Conservation (phyloP, 2,329 filamentous ascomycete species). For the Huntiella abstrusa region DNA sequence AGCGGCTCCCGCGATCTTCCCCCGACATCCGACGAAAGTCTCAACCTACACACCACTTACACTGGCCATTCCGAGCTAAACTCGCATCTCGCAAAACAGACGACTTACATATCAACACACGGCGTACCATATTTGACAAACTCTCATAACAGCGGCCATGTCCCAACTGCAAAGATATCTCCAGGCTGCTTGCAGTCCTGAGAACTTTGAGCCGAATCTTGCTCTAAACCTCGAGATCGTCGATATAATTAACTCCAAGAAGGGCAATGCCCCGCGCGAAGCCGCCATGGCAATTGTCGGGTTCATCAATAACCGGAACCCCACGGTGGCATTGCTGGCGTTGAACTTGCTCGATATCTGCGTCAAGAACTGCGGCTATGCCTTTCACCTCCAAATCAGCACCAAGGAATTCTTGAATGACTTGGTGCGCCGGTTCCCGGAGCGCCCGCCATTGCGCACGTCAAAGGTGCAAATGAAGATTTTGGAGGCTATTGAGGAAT, state of each 20-base stretch:
- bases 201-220: slow-evolving; percentile 96
- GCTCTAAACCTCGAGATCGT: slow-evolving; percentile 91
- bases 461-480: slow-evolving; percentile 83
- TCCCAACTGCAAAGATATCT: slow-evolving; percentile 91
- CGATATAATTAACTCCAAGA: slow-evolving; percentile 93
- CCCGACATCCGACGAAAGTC: too few species aligned
- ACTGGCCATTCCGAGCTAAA: too few species aligned
- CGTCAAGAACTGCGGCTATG: slow-evolving; percentile 98
- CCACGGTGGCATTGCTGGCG: slow-evolving; percentile 80
- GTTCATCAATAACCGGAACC: slow-evolving; percentile 92
- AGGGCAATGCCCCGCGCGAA: slow-evolving; percentile 87
- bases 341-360: slow-evolving; percentile 91
- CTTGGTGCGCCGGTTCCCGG: slow-evolving; percentile 85
- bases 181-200: slow-evolving; percentile 84
- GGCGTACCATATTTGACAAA: too few species aligned
- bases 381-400: slow-evolving; percentile 94
- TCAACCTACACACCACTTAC: too few species aligned
- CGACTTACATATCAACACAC: too few species aligned
- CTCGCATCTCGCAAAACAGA: too few species aligned
- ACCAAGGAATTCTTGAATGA: slow-evolving; percentile 99
- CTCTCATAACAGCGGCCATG: slow-evolving; percentile 19
- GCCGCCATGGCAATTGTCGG: slow-evolving; percentile 82
- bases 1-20: too few species aligned
- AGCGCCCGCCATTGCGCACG: slow-evolving; percentile 70
- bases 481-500: slow-evolving; percentile 92